Conservation (phyloP, 2,329 filamentous ascomycete genomes). For the Cryphonectria parasitica region DNA sequence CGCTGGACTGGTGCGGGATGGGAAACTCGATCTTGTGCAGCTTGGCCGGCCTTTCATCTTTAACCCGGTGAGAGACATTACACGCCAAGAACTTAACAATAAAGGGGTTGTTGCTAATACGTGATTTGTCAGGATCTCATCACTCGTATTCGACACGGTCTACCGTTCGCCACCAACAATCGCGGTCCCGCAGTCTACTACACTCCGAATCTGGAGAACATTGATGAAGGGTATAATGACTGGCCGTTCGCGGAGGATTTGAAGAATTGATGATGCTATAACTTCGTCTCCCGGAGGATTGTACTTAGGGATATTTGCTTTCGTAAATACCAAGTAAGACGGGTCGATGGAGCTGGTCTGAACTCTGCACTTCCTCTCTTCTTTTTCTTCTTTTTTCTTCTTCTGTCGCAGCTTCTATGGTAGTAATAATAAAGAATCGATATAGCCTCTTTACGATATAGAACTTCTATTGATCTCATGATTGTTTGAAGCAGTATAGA, state of each 20-base stretch:
- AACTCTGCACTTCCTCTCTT: not conserved
- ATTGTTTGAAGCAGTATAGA: not conserved
- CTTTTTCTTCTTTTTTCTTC: not conserved
- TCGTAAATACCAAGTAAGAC: not conserved
- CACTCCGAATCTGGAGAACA: not conserved
- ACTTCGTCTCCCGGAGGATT: not conserved
- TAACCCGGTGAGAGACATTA: slow-evolving; percentile 16
- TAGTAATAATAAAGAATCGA: not conserved
- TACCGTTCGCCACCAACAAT: not conserved
- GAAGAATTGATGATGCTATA: not conserved
- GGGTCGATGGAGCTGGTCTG: not conserved
- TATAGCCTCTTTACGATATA: not conserved
- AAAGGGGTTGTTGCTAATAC: not conserved
- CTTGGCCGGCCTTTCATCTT: slow-evolving; percentile 23
- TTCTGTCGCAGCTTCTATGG: not conserved
- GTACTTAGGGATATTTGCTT: not conserved
- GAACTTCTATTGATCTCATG: not conserved
- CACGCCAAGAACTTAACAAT: not conserved
- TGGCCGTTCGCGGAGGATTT: not conserved
- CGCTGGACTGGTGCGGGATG: not conserved
- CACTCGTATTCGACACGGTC: not conserved
- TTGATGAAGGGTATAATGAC: not conserved
- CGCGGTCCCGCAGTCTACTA: not conserved
- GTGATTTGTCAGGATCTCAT: not conserved
- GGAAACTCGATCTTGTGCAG: slow-evolving; percentile 21